Percentiles rank a stretch among this genome's conserved stretches.
Evolutionary conservation across 768 basidiomycete species (phyloP).

Genomic region (Suillus occidentalis): DNA sequence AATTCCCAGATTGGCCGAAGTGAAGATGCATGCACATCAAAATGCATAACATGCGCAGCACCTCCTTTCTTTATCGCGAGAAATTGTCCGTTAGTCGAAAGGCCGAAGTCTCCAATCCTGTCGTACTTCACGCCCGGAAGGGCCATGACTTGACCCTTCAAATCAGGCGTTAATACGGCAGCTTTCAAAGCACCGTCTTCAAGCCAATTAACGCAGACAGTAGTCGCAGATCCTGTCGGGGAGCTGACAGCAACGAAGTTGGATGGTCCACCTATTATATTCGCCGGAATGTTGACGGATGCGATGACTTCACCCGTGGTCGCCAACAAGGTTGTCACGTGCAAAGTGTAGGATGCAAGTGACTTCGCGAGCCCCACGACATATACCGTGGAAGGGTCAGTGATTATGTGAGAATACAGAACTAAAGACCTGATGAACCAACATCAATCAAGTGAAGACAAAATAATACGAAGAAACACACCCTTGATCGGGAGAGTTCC

Average conservation of each 20-base stretch:
- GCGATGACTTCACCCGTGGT: constrained; percentile 51
- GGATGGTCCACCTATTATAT: constrained; percentile 33
- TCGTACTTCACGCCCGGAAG: constrained; percentile 48
- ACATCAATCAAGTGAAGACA: constrained; percentile 6
- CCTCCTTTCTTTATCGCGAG: constrained; percentile 60
- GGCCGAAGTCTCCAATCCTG: constrained; percentile 59
- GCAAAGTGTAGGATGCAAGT: constrained; percentile 59
- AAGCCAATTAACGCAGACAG: constrained; percentile 36
- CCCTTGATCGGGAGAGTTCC: constrained; percentile 70
- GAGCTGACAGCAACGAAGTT: constrained; percentile 39
- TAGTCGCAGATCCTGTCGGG: constrained; percentile 1
- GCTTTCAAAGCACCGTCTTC: constrained; percentile 52
- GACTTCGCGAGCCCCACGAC: constrained; percentile 46
- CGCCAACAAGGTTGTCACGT: constrained; percentile 61
- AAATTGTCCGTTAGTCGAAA: constrained; percentile 42
- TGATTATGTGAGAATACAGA: constrained; percentile 61
- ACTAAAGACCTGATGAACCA: constrained; percentile 52
- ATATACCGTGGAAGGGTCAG: constrained; percentile 56
- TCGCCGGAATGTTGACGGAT: constrained; percentile 54
- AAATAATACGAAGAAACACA: constrained; percentile 33
- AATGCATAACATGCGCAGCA: constrained; percentile 52
- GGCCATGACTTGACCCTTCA: constrained; percentile 47
- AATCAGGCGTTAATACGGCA: constrained; percentile 43
- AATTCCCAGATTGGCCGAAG: constrained; percentile 54
- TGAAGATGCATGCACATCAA: constrained; percentile 41